Conservation (phyloP, 495 filamentous ascomycete species). For the Neurospora sp. region DNA sequence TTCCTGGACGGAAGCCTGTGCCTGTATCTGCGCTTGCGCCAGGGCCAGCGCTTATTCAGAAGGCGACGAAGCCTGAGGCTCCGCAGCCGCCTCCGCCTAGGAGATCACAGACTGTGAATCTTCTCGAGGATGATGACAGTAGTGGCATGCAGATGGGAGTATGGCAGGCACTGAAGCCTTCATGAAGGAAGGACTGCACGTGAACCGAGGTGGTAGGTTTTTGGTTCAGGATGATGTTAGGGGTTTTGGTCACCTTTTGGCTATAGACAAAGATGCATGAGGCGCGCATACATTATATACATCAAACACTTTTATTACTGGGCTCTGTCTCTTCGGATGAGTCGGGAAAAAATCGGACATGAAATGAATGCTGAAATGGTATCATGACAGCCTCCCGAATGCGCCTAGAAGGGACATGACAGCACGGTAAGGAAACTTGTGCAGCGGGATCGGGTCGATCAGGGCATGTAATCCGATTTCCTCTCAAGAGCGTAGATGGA, state of each 20-base stretch:
- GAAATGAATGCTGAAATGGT: not conserved
- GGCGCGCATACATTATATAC: slow-evolving; percentile 1
- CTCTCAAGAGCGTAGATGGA: not conserved
- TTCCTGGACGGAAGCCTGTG: slow-evolving; percentile 12
- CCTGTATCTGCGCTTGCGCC: not conserved
- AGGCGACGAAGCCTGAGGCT: not conserved
- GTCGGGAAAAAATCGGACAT: not conserved
- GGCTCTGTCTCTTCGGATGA: not conserved
- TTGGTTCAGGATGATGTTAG: not conserved
- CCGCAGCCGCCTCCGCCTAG: slow-evolving; percentile 16
- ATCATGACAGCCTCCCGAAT: not conserved
- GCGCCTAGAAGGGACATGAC: not conserved
- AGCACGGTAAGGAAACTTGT: not conserved
- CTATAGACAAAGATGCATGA: not conserved
- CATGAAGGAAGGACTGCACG: slow-evolving; percentile 1
- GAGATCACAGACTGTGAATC: slow-evolving; percentile 20
- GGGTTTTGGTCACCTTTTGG: not conserved
- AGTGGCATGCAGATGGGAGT: slow-evolving; percentile 27
- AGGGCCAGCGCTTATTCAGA: not conserved
- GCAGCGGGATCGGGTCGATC: not conserved
- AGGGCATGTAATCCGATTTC: not conserved
- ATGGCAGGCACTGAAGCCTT: slow-evolving; percentile 40
- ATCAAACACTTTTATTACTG: not conserved
- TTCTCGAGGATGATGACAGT: slow-evolving; percentile 31
- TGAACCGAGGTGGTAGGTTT: not conserved